Evolutionary conservation across 306 rosid species (phyloP), one percentile per base, ranked within the genome.

Genomic region (Citrullus amarus): DNA sequence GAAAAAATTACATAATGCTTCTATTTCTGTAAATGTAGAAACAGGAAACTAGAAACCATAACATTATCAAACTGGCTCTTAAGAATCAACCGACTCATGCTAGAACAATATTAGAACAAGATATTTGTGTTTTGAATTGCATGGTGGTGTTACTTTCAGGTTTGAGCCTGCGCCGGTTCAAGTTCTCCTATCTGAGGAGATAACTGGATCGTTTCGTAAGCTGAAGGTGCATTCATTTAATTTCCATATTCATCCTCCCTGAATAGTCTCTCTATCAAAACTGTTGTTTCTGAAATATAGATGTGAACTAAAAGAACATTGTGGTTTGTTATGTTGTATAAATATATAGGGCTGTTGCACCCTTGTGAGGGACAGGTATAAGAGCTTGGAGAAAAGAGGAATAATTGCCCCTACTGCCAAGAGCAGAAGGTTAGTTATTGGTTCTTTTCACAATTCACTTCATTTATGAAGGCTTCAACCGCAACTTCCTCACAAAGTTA

Each of bases 301-400:
- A 48, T 58, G 43, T 7, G 62, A 36, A 63, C 67, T 68, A 48
- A 67, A 39, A 46, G 39, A 39, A 15, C 16, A 59, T 79, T 85
- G 16, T 50, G 50, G 67, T 80, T 38, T 38, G 72, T 79, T 43
- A 65, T 83, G 12, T 50, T 75, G 39, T 81, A 84, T 56, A 66
- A 79, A 16, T 79, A 61, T 67, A 59, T 68, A 95, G 99, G 96
- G 92, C 15, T 95, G 97, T 57, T 90, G 90, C 85, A 95, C 90
- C 61, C 96, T 95, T 68, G 80, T 87, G 63, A 92, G 89, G 86
- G 99, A 92, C 75, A 83, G 97, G 77, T 92, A 86, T 67, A 96
- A 92, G 78, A 96, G 98, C 86, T 78, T 96, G 8, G 90, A 96
- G 82, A 92, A 92, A 82, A 88, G 99, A 84, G 99, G 99, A 84